These are phyloP conservation scores for Phytophthora brassicae DNA, from an alignment of 352 stramenopile species.

Conservation along the genomic window DNA sequence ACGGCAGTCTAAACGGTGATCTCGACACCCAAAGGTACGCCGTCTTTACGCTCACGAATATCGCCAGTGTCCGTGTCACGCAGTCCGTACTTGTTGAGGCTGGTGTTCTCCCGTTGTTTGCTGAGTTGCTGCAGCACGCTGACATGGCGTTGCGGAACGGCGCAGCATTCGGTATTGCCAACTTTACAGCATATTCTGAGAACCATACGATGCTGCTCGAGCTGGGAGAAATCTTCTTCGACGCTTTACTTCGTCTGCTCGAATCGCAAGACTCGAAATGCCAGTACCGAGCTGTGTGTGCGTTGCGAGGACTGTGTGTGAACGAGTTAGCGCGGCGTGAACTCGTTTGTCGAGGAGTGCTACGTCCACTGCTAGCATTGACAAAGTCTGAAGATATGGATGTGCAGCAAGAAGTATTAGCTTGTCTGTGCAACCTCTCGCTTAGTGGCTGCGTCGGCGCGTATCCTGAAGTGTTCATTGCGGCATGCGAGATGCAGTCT, in stretches of 20 bases:
- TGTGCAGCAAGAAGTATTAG: conserved; percentile 95
- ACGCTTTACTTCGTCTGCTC: conserved; percentile 58
- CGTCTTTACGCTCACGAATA: conserved; percentile 93
- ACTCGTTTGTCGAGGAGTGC: conserved; percentile 87
- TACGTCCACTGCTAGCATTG: conserved; percentile 89
- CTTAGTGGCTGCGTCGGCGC: conserved; percentile 94
- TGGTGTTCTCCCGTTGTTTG: conserved; percentile 72
- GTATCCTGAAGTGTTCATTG: conserved; percentile 87
- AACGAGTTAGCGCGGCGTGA: conserved; percentile 83
- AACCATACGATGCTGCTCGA: conserved; percentile 90
- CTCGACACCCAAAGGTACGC: conserved; percentile 93
- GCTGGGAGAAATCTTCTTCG: conserved; percentile 42
- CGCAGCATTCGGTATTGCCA: conserved; percentile 91
- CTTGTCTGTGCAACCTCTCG: conserved; percentile 96
- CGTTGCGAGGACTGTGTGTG: conserved; percentile 92
- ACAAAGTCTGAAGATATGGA: conserved; percentile 93
- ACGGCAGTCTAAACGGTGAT: conserved; percentile 81
- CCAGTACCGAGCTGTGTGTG: conserved; percentile 90
- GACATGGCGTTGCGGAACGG: conserved; percentile 89
- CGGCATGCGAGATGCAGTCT: conserved; percentile 88
- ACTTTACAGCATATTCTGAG: conserved; percentile 92
- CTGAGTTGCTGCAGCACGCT: conserved; percentile 65
- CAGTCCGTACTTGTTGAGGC: conserved; percentile 85
- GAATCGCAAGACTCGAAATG: conserved; percentile 72
- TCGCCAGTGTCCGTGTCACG: conserved; percentile 84